phyloP scores from a whole-genome alignment of 495 filamentous ascomycete genomes.

The Penicillium ucsense region DNA sequence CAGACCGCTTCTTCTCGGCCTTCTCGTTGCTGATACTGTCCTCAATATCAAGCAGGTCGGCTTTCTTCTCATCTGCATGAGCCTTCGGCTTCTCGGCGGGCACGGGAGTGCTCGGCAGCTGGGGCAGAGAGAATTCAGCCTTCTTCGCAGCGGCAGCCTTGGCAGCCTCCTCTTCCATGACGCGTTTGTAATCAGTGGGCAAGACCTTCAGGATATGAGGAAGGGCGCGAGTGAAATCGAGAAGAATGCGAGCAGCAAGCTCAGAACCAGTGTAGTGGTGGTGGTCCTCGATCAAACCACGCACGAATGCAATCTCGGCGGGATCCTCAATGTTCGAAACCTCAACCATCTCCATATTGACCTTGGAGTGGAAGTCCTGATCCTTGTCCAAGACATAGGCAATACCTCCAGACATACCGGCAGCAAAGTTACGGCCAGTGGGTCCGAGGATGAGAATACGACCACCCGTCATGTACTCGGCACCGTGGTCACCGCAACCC shows the following conservation, averaged over 20 bases:
- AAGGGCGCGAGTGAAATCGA: conserved; percentile 95
- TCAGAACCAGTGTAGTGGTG: conserved; percentile 99
- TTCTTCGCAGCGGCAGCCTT: conserved; percentile 80
- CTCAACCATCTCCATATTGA: conserved; percentile 99
- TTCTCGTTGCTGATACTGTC: conserved; percentile 81
- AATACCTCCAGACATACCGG: conserved; percentile 99
- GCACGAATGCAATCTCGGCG: conserved; percentile 84
- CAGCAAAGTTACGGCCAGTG: conserved; percentile 98
- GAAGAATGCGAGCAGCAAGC: conserved; percentile 84
- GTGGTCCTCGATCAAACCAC: conserved; percentile 93
- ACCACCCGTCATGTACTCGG: conserved; percentile 99
- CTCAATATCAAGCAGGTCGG: conserved; percentile 87
- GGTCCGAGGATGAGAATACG: conserved; percentile 82
- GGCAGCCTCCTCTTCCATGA: conserved; percentile 74
- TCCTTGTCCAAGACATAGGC: conserved; percentile 93
- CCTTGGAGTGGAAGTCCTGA: conserved; percentile 85
- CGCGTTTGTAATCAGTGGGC: conserved; percentile 95
- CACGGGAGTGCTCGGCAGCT: conserved; percentile 51
- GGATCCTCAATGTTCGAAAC: conserved; percentile 81
- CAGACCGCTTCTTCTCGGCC: conserved; percentile 87
- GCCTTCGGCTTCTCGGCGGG: conserved; percentile 49
- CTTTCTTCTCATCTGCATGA: conserved; percentile 55
- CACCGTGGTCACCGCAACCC: conserved; percentile 95
- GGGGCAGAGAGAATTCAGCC: conserved; percentile 73
- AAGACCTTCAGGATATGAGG: conserved; percentile 90